Evolutionary conservation across 768 basidiomycete species (phyloP).

Genomic region (Dentipellis sp.): DNA sequence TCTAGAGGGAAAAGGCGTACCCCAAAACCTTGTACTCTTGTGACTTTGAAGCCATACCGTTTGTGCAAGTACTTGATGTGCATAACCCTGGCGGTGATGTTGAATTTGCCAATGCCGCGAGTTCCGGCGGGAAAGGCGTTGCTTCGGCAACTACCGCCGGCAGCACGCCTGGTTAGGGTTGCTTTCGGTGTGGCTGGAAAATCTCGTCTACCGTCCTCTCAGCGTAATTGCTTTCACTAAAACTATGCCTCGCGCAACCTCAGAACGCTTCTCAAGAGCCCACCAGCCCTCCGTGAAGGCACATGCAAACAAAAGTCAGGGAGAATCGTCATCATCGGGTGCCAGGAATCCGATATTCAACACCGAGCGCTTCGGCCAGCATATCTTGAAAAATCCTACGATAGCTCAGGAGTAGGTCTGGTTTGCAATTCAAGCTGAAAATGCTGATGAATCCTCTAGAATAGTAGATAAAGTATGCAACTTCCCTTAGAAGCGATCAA

Average conservation of each 20-base stretch:
- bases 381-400: conserved; percentile 91
- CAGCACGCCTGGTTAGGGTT: too few species aligned
- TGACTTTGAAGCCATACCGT: too few species aligned
- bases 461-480: conserved; percentile 51
- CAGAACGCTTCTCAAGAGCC: conserved; percentile 28
- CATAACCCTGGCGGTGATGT: too few species aligned
- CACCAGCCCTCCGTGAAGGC: conserved; percentile 56
- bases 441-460: conserved; percentile 22
- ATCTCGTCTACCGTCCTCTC: neutral
- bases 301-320: conserved; percentile 36
- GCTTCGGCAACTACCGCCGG: too few species aligned
- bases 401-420: conserved; percentile 78
- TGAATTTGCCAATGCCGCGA: too few species aligned
- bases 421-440: neutral
- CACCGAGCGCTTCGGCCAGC: conserved; percentile 92
- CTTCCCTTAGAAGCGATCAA: neutral
- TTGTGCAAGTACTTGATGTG: too few species aligned
- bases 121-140: too few species aligned
- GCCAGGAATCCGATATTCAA: conserved; percentile 87
- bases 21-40: too few species aligned
- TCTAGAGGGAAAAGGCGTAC: too few species aligned
- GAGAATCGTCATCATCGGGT: conserved; percentile 28
- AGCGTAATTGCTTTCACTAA: neutral
- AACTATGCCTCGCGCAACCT: conserved; percentile 1
- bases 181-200: too few species aligned